Conservation (phyloP, 202 grass and related monocot genomes). For the Setaria viridis region DNA sequence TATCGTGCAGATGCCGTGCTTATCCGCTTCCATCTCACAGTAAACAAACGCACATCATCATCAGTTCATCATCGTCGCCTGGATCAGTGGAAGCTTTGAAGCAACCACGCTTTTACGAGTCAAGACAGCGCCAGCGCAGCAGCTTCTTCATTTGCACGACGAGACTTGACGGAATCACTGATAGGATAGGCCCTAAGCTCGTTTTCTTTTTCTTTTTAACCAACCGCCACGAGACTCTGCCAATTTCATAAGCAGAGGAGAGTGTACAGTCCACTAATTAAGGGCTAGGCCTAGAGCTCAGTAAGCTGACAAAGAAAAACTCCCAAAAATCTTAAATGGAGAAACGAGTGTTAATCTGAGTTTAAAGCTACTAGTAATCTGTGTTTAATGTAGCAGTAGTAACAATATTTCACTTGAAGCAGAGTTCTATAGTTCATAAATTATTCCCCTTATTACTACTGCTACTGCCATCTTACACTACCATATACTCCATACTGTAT, state of each 20-base stretch:
- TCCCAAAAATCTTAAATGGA: neutral
- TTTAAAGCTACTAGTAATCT: neutral
- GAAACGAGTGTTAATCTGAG: neutral
- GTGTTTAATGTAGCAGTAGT: neutral
- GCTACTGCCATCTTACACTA: neutral
- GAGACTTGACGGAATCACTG: neutral
- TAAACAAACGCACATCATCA: neutral
- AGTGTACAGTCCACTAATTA: neutral
- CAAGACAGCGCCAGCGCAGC: neutral
- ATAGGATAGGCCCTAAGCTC: neutral
- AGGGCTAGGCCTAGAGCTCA: neutral
- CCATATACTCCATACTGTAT: neutral
- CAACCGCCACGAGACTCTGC: neutral
- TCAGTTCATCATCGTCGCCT: neutral
- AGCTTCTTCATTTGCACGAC: neutral
- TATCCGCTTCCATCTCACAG: neutral
- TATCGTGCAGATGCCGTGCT: neutral
- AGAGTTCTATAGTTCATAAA: neutral
- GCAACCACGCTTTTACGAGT: constrained; percentile 4
- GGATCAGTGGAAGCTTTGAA: neutral
- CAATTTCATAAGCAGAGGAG: neutral
- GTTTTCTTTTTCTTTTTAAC: too few relatives aligned
- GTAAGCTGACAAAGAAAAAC: neutral
- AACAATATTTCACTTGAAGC: neutral
- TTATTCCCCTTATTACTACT: neutral